Evolutionary conservation across 2,329 filamentous ascomycete species (phyloP).

Genomic region (Mycosphaerella sp.): DNA sequence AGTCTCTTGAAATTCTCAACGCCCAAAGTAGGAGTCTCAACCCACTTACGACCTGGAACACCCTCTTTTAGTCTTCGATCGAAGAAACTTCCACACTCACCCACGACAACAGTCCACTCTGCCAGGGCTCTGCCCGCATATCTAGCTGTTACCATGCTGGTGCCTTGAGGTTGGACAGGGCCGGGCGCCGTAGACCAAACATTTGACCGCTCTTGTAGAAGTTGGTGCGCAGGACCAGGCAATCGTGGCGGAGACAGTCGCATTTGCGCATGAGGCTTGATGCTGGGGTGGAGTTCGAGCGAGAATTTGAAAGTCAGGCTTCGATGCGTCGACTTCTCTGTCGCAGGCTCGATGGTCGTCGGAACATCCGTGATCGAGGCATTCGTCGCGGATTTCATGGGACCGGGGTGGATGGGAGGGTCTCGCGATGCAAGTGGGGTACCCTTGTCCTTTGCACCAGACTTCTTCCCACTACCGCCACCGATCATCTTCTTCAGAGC

Average conservation of each 20-base stretch:
- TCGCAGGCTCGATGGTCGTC: conserved; percentile 23
- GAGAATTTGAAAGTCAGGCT: conserved; percentile 69
- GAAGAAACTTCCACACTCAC: conserved; percentile 75
- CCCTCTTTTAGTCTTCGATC: conserved; percentile 70
- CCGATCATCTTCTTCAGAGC: conserved; percentile 35
- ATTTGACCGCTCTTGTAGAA: conserved; percentile 44
- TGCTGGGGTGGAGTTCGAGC: conserved; percentile 58
- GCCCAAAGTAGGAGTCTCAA: conserved; percentile 62
- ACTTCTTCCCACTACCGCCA: conserved; percentile 19
- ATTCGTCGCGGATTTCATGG: conserved; percentile 15
- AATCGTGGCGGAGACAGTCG: conserved; percentile 62
- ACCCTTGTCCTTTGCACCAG: conserved; percentile 22
- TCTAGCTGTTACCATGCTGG: conserved; percentile 41
- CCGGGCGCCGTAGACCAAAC: conserved; percentile 3
- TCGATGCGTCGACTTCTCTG: conserved; percentile 36
- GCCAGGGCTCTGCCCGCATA: conserved; percentile 69
- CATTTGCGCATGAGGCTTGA: conserved; percentile 52
- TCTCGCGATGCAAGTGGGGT: conserved; percentile 17
- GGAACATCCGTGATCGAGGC: background rate
- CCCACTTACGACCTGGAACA: conserved; percentile 57
- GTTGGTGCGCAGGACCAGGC: conserved; percentile 62
- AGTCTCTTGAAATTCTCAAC: conserved; percentile 53
- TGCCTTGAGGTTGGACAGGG: conserved; percentile 34
- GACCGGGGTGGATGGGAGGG: background rate
- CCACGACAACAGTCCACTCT: conserved; percentile 69